Conservation (phyloP, 495 filamentous ascomycete species). For the Talaromyces thailandensis region DNA sequence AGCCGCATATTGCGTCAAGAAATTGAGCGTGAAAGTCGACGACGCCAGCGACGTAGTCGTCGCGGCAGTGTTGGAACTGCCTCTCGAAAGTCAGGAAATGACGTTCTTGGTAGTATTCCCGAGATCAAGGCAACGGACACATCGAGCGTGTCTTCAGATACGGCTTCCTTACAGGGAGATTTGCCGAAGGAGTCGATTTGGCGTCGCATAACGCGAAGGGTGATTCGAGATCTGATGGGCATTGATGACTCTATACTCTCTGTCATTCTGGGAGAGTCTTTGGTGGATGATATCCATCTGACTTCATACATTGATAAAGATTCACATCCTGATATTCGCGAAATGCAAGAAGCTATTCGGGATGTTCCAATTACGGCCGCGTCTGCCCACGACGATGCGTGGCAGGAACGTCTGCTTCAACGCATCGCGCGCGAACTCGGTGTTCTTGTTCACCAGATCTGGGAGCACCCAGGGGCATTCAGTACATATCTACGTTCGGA, state of each 20-base stretch:
- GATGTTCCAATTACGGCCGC: not conserved
- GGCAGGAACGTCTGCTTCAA: conserved; percentile 72
- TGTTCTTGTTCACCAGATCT: conserved; percentile 69
- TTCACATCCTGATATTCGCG: conserved; percentile 8
- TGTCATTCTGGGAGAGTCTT: conserved; percentile 76
- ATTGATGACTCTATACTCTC: conserved; percentile 79
- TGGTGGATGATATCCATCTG: conserved; percentile 47
- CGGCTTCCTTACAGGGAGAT: conserved; percentile 10
- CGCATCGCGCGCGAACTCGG: conserved; percentile 83
- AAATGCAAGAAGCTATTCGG: conserved; percentile 19
- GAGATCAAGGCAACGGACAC: conserved; percentile 13
- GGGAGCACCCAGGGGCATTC: conserved; percentile 74
- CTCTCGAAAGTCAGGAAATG: conserved; percentile 21
- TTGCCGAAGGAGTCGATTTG: conserved; percentile 56
- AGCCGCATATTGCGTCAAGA: conserved; percentile 76
- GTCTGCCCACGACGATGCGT: conserved; percentile 34
- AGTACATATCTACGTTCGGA: conserved; percentile 52
- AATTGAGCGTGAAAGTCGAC: conserved; percentile 75
- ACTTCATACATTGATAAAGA: conserved; percentile 11
- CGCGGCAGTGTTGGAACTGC: conserved; percentile 6
- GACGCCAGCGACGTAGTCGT: conserved; percentile 34
- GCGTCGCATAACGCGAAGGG: conserved; percentile 72
- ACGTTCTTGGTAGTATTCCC: conserved; percentile 12
- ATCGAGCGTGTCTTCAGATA: conserved; percentile 9
- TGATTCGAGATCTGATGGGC: conserved; percentile 83